A percentile compares a stretch with the other conserved stretches of the same genome.
phyloP scores from a whole-genome alignment of 257 asterid genomes.

The Lantana camara region DNA sequence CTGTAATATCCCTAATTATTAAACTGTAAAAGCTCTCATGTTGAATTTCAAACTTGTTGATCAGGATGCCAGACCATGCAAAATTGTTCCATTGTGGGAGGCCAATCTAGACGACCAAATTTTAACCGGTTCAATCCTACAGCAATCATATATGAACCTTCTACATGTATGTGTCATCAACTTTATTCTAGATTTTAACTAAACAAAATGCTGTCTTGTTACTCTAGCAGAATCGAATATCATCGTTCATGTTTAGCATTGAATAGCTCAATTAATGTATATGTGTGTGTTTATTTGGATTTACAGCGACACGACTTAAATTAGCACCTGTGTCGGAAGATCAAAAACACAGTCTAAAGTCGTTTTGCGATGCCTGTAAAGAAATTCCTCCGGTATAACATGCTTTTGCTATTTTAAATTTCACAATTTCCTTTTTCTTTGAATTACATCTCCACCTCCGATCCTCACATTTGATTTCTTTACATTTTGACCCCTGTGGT shows the following conservation, averaged over 20 bases:
- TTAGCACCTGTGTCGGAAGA: constrained; percentile 62
- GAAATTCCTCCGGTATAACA: constrained; percentile 91
- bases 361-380: constrained; percentile 92
- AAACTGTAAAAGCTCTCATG: neutral
- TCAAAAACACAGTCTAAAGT: constrained; percentile 65
- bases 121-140: constrained; percentile 74
- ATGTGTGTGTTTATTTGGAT: neutral
- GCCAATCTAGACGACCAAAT: constrained; percentile 83
- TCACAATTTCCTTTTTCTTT: too few species aligned
- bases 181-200: constrained; percentile 12
- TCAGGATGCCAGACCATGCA: constrained; percentile 93
- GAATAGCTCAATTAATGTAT: constrained; percentile 12
- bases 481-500: too few species aligned
- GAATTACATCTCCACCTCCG: too few species aligned
- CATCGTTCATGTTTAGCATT: neutral
- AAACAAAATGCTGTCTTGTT: too few species aligned
- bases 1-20: too few species aligned
- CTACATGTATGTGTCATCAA: constrained; percentile 63
- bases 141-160: constrained; percentile 60
- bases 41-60: constrained; percentile 22
- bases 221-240: constrained; percentile 19
- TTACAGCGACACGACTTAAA: constrained; percentile 66
- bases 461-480: too few species aligned
- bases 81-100: constrained; percentile 83
- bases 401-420: neutral